phyloP scores from a whole-genome alignment of 306 rosid genomes.

The Vachellia collinsii region DNA sequence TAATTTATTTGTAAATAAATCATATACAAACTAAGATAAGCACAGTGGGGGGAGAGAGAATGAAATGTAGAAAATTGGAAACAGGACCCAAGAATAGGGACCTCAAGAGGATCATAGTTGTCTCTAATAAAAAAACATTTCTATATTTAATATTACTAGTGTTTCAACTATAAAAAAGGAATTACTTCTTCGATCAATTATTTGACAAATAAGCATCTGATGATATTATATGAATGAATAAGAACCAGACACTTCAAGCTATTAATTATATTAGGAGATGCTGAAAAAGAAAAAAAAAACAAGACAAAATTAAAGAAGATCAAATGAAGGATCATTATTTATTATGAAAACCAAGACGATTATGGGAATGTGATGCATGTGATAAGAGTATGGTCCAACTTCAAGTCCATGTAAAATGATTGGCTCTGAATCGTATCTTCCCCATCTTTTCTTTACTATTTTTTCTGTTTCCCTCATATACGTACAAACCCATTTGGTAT shows the following conservation, averaged over 20 bases:
- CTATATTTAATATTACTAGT: not conserved
- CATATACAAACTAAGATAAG: not conserved
- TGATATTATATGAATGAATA: too few species aligned
- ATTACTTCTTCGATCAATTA: too few species aligned
- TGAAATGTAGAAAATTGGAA: slow-evolving; percentile 50
- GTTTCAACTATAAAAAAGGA: too few species aligned
- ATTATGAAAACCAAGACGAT: slow-evolving; percentile 22
- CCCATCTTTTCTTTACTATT: slow-evolving; percentile 26
- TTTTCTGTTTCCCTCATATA: slow-evolving; percentile 16
- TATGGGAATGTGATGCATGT: slow-evolving; percentile 56
- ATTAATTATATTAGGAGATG: not conserved
- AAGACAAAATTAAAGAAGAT: not conserved
- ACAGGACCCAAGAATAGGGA: slow-evolving; percentile 34
- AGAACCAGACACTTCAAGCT: not conserved
- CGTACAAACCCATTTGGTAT: slow-evolving; percentile 29
- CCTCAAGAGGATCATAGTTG: slow-evolving; percentile 38
- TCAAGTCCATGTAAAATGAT: slow-evolving; percentile 45
- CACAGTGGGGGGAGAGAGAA: not conserved
- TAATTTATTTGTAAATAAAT: not conserved
- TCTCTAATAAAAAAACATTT: slow-evolving; percentile 16
- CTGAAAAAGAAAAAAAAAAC: not conserved
- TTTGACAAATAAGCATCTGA: too few species aligned
- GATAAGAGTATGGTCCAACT: slow-evolving; percentile 56
- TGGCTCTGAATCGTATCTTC: slow-evolving; percentile 43
- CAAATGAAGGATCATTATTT: not conserved